These are phyloP conservation scores for Acanthamoeba sp. DNA, from an alignment of 208 protist genomes.

Conservation along the genomic window DNA sequence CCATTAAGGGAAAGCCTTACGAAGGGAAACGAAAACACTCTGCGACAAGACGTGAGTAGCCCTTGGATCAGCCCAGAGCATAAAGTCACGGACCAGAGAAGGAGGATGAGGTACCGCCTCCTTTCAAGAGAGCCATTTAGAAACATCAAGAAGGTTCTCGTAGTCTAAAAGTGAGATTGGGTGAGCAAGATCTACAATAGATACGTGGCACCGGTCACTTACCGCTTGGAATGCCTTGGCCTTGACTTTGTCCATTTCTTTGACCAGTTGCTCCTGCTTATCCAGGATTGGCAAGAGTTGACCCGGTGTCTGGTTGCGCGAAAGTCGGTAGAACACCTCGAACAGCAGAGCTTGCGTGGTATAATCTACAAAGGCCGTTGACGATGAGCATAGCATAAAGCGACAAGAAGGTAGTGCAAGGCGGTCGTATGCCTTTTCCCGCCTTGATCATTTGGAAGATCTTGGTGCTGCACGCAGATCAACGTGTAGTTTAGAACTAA, in stretches of 20 bases:
- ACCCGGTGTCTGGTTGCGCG: neutral
- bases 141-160: neutral
- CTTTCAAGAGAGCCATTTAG: neutral
- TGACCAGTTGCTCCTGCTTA: neutral
- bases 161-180: neutral
- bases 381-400: neutral
- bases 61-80: neutral
- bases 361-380: neutral
- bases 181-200: neutral
- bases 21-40: constrained; percentile 23
- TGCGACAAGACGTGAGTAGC: neutral
- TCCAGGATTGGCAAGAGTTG: neutral
- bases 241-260: neutral
- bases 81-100: too few relatives aligned
- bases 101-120: neutral
- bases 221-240: neutral
- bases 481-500: too few relatives aligned
- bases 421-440: neutral
- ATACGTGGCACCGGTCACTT: neutral
- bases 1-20: neutral
- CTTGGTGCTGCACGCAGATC: neutral
- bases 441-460: neutral
- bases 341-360: constrained; percentile 40
- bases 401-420: neutral
- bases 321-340: constrained; percentile 31